Evolutionary conservation across 257 asterid species (phyloP), one percentile per base, ranked within the genome.

Genomic region (Solanum medicagineum): DNA sequence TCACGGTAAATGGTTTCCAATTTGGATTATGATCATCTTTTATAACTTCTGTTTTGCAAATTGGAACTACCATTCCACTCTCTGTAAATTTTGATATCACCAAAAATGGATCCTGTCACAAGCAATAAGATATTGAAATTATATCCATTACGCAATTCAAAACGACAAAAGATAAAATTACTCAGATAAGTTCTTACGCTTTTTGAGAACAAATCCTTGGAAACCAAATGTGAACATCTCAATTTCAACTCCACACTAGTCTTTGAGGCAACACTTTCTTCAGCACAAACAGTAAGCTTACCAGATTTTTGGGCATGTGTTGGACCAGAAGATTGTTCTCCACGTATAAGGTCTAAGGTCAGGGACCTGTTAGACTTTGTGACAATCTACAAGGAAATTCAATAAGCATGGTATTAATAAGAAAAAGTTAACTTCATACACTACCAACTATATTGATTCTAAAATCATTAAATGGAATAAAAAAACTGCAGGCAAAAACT

Each of bases 31-130:
- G 95, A 44, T 97, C 94, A 85, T 97, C 93, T 89, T 93, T 92
- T 89, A 97, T 82, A 89, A 94, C 98, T 90, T 97, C 99, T 83
- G 99, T 97, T 93, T 97, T 97, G 95, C 96, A 92, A 88, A 97
- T 88, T 86, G 99, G 99, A 89, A 94, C 90, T 44, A 90, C 84
- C 36, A 84, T 57, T 83, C 94, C 98, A 90, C 88, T 87, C 89
- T 97, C 99, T 26, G 94, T 87, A 87, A 88, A 82, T 90, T 93
- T 97, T 63, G 98, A 94, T 85, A 97, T 91, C 85, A 94, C 89
- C 88, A 97, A 89, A 89, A 97, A 97, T 45, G 99, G 99, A 87
- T 97, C 99, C 99, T 97, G 92, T 84, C 91, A 89, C 88, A 87
- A 83, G 86, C 73, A 88, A 84, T 83, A 80, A 51, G 83, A 6